Base-by-base conservation (phyloP, 2,329 filamentous ascomycete species). In the Clathrospora elynae region DNA sequence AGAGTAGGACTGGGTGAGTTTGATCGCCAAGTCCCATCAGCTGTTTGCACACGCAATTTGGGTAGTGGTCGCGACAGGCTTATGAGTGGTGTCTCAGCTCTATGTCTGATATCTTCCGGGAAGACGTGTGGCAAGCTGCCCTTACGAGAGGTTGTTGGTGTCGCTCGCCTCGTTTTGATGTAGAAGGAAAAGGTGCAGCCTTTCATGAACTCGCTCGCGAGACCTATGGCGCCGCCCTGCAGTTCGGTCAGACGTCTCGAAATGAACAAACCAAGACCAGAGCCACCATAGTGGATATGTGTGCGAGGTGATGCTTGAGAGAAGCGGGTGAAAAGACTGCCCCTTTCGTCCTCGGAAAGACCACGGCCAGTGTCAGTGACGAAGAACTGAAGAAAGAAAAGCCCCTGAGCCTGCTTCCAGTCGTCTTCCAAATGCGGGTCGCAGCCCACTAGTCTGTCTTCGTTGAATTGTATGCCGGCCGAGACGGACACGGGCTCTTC, bases 291-390 rank as follows among this genome's bases (percentile, higher is more conserved):
- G 8, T 67, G 47, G 4, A 66, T 61, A 24, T 69, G 62, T 5
- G 67, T 69, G 4, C 60, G 51, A 11, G 66, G 64, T 8, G 59
- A 61, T 10, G 62, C 65, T 35, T 62, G 64, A 2, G 57, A 60
- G 24, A 69, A 69, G 6, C 66, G 59, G 3, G 55, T 48, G 35
- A 69, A 69, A 2, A 68, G 55, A 1, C 47, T 54, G 1, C 56
- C 42, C 10, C 64, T 68, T 31, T 75, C 70, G 2, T 68, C 62
- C 2, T 63, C 47, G 1, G 60, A 64, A 13, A 75, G 57, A 1
- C 73, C 73, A 9, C 67, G 60, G 4, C 73, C 73, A 0, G 69
- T 73, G 44, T 74, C 72, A 9, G 53, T 53, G 12, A 74, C 65
- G 2, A 57, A 59, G 20, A 71, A 65, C 9, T 62, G 57, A 34